Evolutionary conservation across 805 yeast genomes (phyloP), one percentile per base, ranked within the genome.

Genomic region (Teunomyces lycoperdinae): DNA sequence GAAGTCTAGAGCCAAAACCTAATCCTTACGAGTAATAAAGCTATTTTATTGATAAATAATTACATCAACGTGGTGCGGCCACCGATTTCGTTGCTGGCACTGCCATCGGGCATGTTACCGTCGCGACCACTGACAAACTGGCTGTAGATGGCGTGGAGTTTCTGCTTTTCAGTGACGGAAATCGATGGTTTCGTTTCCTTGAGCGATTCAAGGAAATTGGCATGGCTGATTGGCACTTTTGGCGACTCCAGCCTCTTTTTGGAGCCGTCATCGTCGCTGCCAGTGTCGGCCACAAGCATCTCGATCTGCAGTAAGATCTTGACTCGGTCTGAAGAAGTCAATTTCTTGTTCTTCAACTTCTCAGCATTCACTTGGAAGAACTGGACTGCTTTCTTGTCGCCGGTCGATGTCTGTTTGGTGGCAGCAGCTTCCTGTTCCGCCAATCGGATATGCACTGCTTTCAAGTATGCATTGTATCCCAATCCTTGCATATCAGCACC

Each of bases 401-500:
- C 5, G 9, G 45, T 35, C 9, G 40, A 41, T 6, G 38, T 38
- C 9, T 29, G 33, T 11, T 48, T 45, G 29, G 41, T 33, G 14
- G 58, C 55, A 3, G 41, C 49, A 31, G 55, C 60, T 47, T 78
- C 76, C 40, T 77, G 74, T 4, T 68, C 60, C 9, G 78, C 80
- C 54, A 90, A 77, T 53, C 78, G 83, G 31, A 80, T 77, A 60
- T 87, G 94, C 5, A 87, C 90, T 10, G 96, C 95, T 55, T 84
- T 85, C 61, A 92, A 73, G 63, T 91, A 89, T 0, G 97, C 96
- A 66, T 89, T 94, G 65, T 90, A 92, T 35, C 90, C 84, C 43
- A 92, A 66, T 0, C 97, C 97, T 66, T 91, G 98, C 62, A 92
- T 70, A 67, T 92, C 99, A 0, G 99, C 99, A 11, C 97, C 97